Base-by-base conservation (phyloP, 1,284 basidiomycete genomes). In the Tilletia caries region DNA sequence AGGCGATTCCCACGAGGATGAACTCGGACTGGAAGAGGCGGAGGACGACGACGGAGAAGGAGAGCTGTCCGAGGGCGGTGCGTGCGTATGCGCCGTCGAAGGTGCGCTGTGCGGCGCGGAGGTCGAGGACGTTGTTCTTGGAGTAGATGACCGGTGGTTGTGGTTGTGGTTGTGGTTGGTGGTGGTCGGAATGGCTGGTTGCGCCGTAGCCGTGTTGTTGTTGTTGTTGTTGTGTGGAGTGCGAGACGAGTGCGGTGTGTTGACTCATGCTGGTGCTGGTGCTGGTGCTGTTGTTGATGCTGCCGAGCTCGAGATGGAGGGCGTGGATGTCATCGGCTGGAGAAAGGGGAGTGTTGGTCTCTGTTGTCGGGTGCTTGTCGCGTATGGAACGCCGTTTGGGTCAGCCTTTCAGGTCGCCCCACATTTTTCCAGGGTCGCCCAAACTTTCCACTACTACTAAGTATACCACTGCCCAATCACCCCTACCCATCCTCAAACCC, bases 11-110 rank as follows among this genome's bases (percentile, higher is more conserved):
- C 44, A 75, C 67, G 54, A 73, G 75, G 65, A 71, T 75, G 67
- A 77, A 77, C 32, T 67, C 68, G 41, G 67, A 62, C 46, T 79
- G 77, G 34, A 93, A 93, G 20, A 93, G 86, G 66, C 90, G 88
- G 3, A 93, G 85, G 68, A 92, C 87, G 0, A 91, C 88, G 69
- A 92, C 83, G 4, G 91, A 87, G 78, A 91, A 92, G 0, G 91
- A 89, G 1, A 93, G 86, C 75, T 89, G 88, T 23, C 88, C 88
- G 10, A 93, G 85, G 0, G 91, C 91, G 0, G 89, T 91, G 33
- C 92, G 88, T 37, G 86, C 86, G 79, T 92, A 93, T 29, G 91
- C 91, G 25, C 91, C 91, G 70, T 91, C 87, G 77, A 92, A 92
- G 0, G 91, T 92, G 58, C 91, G 86, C 75, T 91, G 89, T 34